Base-by-base conservation (phyloP, 495 filamentous ascomycete species). In the Aspergillus nidulans region DNA sequence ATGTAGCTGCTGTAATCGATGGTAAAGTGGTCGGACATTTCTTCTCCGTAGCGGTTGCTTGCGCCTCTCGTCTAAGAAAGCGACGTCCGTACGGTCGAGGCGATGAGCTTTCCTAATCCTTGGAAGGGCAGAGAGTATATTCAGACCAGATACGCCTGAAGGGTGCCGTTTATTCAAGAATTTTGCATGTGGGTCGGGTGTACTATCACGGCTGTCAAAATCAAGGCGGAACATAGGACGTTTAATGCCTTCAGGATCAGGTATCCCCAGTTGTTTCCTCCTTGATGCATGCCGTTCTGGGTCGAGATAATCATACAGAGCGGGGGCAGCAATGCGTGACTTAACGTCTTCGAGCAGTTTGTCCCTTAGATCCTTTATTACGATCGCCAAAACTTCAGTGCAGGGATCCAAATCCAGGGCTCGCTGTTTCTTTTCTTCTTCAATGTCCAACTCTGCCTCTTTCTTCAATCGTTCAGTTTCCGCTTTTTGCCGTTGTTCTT, bases 341-440 rank as follows among this genome's bases (percentile, higher is more conserved):
- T 90, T 89, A 58, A 95, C 85, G 65, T 95, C 88, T 60, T 85
- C 85, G 48, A 97, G 78, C 18, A 99, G 71, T 65, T 92, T 90
- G 61, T 91, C 84, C 54, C 80, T 85, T 64, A 97, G 74, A 64
- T 97, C 91, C n/a, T 81, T 81, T 43, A 84, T 80, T 15, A 96
- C 78, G 47, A 87, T 81, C 28, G 91, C 83, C 18, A 88, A 70
- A 36, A 94, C 90, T 61, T 89, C 92, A 18, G 76, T 74, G n/a
- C 90, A 87, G 36, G 92, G 91, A 64, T 98, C 92, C 48, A 96
- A 77, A 57, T 91, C 85, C 59, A 83, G 80, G 1, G 90, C 92
- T 42, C 92, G 75, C 55, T 91, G 84, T 56, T 81, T 84, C 67
- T 91, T 96, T 63, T 97, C 91, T 60, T 92, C 86, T 56, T 95